Evolutionary conservation across 352 stramenopile species (phyloP).

Genomic region (Peronospora tabacina): DNA sequence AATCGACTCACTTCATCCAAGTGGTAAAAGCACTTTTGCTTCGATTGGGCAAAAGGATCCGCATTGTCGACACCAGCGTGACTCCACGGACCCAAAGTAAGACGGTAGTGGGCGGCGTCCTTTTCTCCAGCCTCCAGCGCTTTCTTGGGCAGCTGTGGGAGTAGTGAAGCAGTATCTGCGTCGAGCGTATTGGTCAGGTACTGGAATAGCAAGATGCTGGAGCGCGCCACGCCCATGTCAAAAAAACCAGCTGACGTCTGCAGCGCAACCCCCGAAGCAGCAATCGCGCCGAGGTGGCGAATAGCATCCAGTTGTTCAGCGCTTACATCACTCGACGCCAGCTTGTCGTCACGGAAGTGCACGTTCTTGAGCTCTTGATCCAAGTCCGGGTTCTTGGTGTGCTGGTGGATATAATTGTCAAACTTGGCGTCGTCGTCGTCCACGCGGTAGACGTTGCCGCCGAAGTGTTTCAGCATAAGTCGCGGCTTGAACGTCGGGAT

Average conservation of each 20-base stretch:
- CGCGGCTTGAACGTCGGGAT: slow-evolving; percentile 71
- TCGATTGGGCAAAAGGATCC: slow-evolving; percentile 68
- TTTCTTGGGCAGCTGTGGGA: slow-evolving; percentile 44
- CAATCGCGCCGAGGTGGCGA: slow-evolving; percentile 51
- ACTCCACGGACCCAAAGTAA: slow-evolving; percentile 76
- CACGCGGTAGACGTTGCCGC: slow-evolving; percentile 75
- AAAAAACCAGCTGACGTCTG: slow-evolving; percentile 70
- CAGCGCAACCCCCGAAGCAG: slow-evolving; percentile 59
- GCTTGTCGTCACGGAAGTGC: slow-evolving; percentile 57
- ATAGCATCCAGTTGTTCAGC: slow-evolving; percentile 45
- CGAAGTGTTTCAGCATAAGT: slow-evolving; percentile 83
- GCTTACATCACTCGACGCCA: slow-evolving; percentile 36
- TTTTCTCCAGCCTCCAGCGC: slow-evolving; percentile 25
- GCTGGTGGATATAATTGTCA: slow-evolving; percentile 52
- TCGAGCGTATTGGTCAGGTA: slow-evolving; percentile 78
- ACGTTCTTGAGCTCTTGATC: slow-evolving; percentile 40
- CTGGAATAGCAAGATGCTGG: slow-evolving; percentile 66
- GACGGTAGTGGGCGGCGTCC: slow-evolving; percentile 44
- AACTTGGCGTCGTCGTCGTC: slow-evolving; percentile 62
- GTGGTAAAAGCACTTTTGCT: slow-evolving; percentile 83
- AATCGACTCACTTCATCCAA: slow-evolving; percentile 79
- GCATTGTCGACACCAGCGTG: slow-evolving; percentile 75
- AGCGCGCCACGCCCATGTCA: slow-evolving; percentile 65
- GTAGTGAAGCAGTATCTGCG: slow-evolving; percentile 38
- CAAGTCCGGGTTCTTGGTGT: slow-evolving; percentile 55